phyloP scores from a whole-genome alignment of 495 filamentous ascomycete species.

The Staphylotrichum longicolle region DNA sequence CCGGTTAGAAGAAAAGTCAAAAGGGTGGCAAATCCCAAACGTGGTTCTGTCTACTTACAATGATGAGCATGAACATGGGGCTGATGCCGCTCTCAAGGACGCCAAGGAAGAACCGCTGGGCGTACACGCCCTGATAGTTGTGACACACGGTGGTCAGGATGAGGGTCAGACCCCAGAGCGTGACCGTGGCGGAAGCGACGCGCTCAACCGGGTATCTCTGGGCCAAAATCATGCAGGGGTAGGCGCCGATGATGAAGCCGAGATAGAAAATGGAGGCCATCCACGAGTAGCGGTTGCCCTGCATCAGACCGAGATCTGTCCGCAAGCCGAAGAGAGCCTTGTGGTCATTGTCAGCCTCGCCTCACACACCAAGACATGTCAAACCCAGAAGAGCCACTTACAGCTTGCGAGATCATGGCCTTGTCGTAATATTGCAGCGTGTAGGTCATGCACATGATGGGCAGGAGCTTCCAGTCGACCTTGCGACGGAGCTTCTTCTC shows the following conservation, averaged over 20 bases:
- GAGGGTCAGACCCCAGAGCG: slow-evolving; percentile 26
- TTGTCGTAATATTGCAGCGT: slow-evolving; percentile 44
- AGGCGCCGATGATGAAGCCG: slow-evolving; percentile 48
- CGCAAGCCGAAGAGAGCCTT: slow-evolving; percentile 40
- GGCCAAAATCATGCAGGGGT: slow-evolving; percentile 44
- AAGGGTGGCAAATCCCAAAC: too few species aligned
- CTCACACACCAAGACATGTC: neutral
- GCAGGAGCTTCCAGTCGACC: slow-evolving; percentile 48
- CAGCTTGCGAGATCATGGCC: slow-evolving; percentile 41
- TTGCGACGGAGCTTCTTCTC: slow-evolving; percentile 39
- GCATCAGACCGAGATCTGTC: slow-evolving; percentile 35
- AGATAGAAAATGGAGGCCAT: slow-evolving; percentile 50
- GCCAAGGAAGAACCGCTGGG: slow-evolving; percentile 50
- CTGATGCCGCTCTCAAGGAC: slow-evolving; percentile 43
- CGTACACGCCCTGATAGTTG: slow-evolving; percentile 40
- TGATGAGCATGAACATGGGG: slow-evolving; percentile 49
- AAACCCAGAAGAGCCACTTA: slow-evolving; percentile 17
- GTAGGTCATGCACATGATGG: slow-evolving; percentile 53
- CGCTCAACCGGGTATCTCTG: slow-evolving; percentile 48
- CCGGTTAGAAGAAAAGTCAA: too few species aligned
- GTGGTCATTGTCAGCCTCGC: neutral
- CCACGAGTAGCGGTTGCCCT: slow-evolving; percentile 35
- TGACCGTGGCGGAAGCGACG: slow-evolving; percentile 40
- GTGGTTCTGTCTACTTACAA: slow-evolving; percentile 19
- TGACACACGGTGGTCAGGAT: slow-evolving; percentile 38